Percentiles rank a stretch among this genome's conserved stretches.
Conservation (phyloP, 2,329 filamentous ascomycete species). For the Juglanconis oblonga region DNA sequence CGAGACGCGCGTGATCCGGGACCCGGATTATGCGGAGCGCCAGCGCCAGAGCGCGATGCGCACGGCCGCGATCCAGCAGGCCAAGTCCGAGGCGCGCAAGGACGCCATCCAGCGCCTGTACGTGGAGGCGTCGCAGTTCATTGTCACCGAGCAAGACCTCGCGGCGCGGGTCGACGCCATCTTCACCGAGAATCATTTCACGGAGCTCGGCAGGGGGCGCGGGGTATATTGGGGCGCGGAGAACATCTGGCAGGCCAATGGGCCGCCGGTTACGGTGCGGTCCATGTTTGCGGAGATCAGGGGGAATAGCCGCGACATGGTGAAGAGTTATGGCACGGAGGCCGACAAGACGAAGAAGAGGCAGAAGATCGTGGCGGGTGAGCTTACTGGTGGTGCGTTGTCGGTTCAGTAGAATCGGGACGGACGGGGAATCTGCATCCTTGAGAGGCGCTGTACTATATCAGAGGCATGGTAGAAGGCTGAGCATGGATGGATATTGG, state of each 20-base stretch:
- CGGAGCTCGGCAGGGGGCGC: slow-evolving; percentile 34
- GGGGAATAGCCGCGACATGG: slow-evolving; percentile 30
- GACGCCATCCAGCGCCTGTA: slow-evolving; percentile 84
- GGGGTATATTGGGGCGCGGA: slow-evolving; percentile 26
- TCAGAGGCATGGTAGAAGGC: too few relatives aligned
- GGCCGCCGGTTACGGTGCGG: slow-evolving; percentile 42
- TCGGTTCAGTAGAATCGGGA: slow-evolving; percentile 6
- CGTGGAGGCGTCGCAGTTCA: slow-evolving; percentile 83
- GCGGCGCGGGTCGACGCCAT: slow-evolving; percentile 67
- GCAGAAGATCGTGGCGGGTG: slow-evolving; percentile 54
- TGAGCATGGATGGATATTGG: too few relatives aligned
- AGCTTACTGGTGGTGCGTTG: slow-evolving; percentile 54
- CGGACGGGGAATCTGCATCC: too few relatives aligned
- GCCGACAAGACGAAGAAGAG: slow-evolving; percentile 45
- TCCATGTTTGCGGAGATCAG: slow-evolving; percentile 41
- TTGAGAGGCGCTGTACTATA: too few relatives aligned
- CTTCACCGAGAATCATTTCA: slow-evolving; percentile 66
- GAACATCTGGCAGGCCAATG: slow-evolving; percentile 52
- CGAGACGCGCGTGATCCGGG: slow-evolving; percentile 50
- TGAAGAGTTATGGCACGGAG: slow-evolving; percentile 36
- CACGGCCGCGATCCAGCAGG: slow-evolving; percentile 41
- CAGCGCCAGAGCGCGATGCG: slow-evolving; percentile 41
- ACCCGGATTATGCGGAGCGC: slow-evolving; percentile 60
- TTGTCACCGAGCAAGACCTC: slow-evolving; percentile 76
- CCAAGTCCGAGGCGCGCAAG: slow-evolving; percentile 58